A percentile compares a stretch with the other conserved stretches of the same genome.
Conservation (phyloP, 176 grass and related monocot species). For the Avena insularis region DNA sequence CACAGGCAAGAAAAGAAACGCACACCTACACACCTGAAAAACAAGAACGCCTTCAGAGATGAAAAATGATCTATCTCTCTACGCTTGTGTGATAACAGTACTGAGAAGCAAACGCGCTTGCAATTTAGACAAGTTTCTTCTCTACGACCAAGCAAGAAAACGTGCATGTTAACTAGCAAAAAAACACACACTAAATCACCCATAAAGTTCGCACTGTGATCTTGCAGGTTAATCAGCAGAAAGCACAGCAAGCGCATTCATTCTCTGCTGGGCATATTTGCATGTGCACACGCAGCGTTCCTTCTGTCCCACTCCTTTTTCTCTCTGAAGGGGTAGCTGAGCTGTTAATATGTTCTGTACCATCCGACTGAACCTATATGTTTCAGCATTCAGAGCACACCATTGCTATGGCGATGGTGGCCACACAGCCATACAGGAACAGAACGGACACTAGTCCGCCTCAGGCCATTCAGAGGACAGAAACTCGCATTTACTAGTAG, state of each 20-base stretch:
- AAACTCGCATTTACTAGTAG: conserved; percentile 12
- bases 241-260: not conserved
- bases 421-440: not conserved
- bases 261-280: conserved; percentile 25
- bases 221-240: not conserved
- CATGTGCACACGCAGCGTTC: conserved; percentile 15
- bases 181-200: not conserved
- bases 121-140: not conserved
- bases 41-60: not conserved
- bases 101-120: not conserved
- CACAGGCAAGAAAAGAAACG: not conserved
- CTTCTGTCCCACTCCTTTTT: not conserved
- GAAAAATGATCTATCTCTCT: not conserved
- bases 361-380: conserved; percentile 13
- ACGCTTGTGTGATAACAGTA: not conserved
- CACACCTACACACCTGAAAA: not conserved
- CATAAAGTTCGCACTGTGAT: not conserved
- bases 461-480: conserved; percentile 25
- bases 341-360: conserved; percentile 34
- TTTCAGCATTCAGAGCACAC: conserved; percentile 20
- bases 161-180: not conserved
- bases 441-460: conserved; percentile 4
- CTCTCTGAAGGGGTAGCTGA: not conserved
- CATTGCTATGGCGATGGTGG: conserved; percentile 6
- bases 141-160: not conserved